Base-by-base conservation (phyloP, 1,139 yeast species). In the Saccharomyces pastorianus region DNA sequence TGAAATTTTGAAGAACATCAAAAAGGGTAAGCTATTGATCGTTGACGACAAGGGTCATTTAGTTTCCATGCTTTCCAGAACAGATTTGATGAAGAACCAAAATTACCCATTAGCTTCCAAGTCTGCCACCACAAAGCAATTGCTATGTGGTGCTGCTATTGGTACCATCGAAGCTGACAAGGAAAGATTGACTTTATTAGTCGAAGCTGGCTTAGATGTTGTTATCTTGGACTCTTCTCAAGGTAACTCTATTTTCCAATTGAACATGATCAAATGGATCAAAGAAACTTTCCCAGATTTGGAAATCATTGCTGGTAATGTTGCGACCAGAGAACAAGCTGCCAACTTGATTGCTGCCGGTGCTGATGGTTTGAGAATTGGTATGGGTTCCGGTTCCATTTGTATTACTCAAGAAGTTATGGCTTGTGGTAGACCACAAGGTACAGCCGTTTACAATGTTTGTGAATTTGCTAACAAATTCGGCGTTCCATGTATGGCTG, bases 401-500 rank as follows among this genome's bases (percentile, higher is more conserved):
- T 93, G 98, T 81, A 95, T 93, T 71, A 93, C 99, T 56, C 99
- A 95, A 78, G 99, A 93, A 77, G 99, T 93, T 58, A 93, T 93
- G 99, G 99, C 99, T 52, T 95, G 96, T 77, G 99, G 99, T 76
- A 91, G 99, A 81, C 99, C 99, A 58, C 99, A 95, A 80, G 99
- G 98, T 55, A 80, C 93, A 3, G 80, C 85, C 48, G 76, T 71
- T 17, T 76, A 61, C 60, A 80, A 79, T 47, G 71, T 78, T 42
- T 63, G 71, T 28, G 71, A 77, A 66, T 66, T 72, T 51, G 70
- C 71, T 13, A 65, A 67, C 32, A 64, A 68, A 50, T 63, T 67
- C 34, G 68, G 69, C 48, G 65, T 71, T 20, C 73, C 78, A 76
- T 88, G 96, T 76, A 90, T 93, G 66, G 99, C 99, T 63, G 99